These are phyloP conservation scores for Teratosphaeria zuluensis DNA, from an alignment of 2,329 filamentous ascomycete genomes.

Conservation along the genomic window DNA sequence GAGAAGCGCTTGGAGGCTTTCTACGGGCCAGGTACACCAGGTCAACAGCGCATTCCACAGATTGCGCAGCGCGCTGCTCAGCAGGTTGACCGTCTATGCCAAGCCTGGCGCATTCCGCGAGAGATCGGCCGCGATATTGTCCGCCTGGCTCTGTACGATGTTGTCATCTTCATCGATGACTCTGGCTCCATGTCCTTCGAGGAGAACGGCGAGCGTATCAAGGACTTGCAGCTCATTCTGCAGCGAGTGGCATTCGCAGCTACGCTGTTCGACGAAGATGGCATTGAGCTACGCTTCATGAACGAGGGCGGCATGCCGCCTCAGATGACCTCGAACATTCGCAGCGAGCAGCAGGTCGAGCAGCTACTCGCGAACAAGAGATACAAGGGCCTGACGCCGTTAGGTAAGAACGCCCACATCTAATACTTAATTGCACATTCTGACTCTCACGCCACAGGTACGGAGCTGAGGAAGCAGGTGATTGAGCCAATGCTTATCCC, in stretches of 20 bases:
- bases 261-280: constrained; percentile 60
- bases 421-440: background rate
- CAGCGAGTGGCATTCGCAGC: constrained; percentile 54
- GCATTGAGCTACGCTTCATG: constrained; percentile 61
- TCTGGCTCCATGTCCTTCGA: constrained; percentile 62
- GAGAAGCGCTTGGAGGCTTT: constrained; percentile 51
- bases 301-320: constrained; percentile 44
- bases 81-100: constrained; percentile 45
- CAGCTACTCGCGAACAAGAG: constrained; percentile 48
- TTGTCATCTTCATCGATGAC: constrained; percentile 57
- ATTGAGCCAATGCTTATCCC: constrained; percentile 50
- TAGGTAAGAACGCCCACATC: constrained; percentile 29
- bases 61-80: constrained; percentile 40
- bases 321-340: constrained; percentile 45
- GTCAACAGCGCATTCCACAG: constrained; percentile 33
- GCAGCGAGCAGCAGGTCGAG: constrained; percentile 48
- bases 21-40: constrained; percentile 46
- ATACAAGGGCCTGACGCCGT: constrained; percentile 57
- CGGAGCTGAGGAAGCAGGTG: constrained; percentile 52
- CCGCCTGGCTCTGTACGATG: constrained; percentile 53
- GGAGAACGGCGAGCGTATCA: constrained; percentile 56
- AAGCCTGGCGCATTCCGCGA: constrained; percentile 45
- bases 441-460: constrained; percentile 27
- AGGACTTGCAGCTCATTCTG: constrained; percentile 56
- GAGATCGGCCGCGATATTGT: constrained; percentile 56